These are phyloP conservation scores for Pestalotiopsis sp. DNA, from an alignment of 2,329 filamentous ascomycete genomes.

Conservation along the genomic window DNA sequence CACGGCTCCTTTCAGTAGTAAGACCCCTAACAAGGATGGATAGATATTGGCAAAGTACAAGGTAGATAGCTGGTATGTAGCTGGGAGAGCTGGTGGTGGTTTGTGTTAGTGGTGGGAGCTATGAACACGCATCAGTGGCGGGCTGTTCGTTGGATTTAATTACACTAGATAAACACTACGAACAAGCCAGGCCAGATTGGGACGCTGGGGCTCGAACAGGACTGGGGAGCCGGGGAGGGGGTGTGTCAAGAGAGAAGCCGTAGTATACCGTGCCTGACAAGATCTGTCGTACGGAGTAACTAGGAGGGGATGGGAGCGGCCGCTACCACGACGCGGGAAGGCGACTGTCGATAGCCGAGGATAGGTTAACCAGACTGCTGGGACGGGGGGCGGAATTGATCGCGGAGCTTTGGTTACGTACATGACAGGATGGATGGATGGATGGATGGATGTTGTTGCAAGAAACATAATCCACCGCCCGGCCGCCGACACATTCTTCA, in stretches of 20 bases:
- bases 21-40: neutral
- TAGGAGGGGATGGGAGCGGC: neutral
- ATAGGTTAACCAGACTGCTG: conserved; percentile 12
- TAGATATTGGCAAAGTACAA: neutral
- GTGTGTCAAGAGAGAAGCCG: neutral
- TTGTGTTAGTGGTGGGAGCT: too few relatives aligned
- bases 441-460: too few relatives aligned
- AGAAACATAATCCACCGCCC: too few relatives aligned
- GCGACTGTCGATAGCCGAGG: conserved; percentile 8
- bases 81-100: too few relatives aligned
- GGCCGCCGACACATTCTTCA: too few relatives aligned
- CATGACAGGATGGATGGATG: neutral
- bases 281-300: neutral
- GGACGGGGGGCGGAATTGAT: conserved; percentile 1
- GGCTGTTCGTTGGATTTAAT: too few relatives aligned
- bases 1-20: neutral
- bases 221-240: neutral
- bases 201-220: neutral
- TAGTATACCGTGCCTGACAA: neutral
- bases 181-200: neutral
- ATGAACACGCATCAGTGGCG: too few relatives aligned
- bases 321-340: neutral
- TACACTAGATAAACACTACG: too few relatives aligned
- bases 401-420: neutral
- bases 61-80: neutral